Base-by-base conservation (phyloP, 306 rosid species). In the Acacia melanoxylon region DNA sequence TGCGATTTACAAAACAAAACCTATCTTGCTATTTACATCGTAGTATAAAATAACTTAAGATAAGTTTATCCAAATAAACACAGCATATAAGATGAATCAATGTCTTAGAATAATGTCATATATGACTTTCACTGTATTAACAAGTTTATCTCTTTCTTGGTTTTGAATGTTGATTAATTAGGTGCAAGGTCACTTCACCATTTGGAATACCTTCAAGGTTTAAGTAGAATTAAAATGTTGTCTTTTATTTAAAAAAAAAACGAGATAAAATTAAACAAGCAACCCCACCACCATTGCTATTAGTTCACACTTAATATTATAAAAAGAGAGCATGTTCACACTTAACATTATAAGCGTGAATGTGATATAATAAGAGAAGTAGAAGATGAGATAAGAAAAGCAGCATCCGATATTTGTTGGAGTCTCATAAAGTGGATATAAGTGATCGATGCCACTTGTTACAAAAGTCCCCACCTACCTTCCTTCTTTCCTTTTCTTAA, bases 301-400 rank as follows among this genome's bases (percentile, higher is more conserved):
- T 52, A 52, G 25, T 19, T 52, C 61, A 19, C 11, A 19, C 61
- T 24, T 7, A 52, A 52, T 16, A 2, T 52, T 52, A 52, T 16
- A 4, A 52, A 52, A 52, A 52, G 24, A 19, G 2, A 3, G 59
- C 24, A n/a, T n/a, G 9, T n/a, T 4, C 29, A 58, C n/a, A n/a
- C n/a, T n/a, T n/a, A n/a, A n/a, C n/a, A n/a, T n/a, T 59, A 59
- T 59, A 25, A 20, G 61, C 61, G 1, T 52, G 24, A 2, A 7
- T 52, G 19, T 6, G 54, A 31, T 74, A 80, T 33, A 83, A 86
- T 84, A 86, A 86, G 89, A 86, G 86, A 65, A 35, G 74, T 73
- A 22, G 78, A 40, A 83, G 74, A 83, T 89, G 63, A 83, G 88
- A 86, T 91, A 84, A 52, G 61, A 52, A 19, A 20, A 52, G 61